Conservation (phyloP, 2,329 filamentous ascomycete species). For the Penicillium concentricum region DNA sequence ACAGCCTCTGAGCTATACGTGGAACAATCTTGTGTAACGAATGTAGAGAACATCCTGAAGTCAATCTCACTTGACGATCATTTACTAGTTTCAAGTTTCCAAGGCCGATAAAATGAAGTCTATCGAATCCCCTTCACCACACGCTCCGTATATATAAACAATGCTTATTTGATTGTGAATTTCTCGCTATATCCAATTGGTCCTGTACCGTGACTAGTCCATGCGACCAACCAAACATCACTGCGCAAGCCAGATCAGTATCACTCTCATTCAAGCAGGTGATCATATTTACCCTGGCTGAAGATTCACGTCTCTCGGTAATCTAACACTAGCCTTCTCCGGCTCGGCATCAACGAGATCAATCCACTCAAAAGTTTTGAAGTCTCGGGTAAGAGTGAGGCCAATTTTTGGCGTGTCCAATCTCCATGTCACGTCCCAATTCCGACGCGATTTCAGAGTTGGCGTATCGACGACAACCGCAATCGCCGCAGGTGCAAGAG, state of each 20-base stretch:
- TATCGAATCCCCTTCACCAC: no score
- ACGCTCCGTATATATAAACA: no score
- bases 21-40: no score
- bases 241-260: neutral
- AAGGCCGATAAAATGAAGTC: no score
- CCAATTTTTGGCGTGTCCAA: neutral
- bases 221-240: slow-evolving; percentile 1
- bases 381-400: neutral
- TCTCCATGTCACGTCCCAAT: slow-evolving; percentile 1
- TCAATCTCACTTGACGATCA: no score
- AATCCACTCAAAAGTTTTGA: neutral
- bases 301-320: neutral
- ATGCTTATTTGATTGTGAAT: neutral
- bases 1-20: no score
- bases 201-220: neutral
- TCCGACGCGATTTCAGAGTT: neutral
- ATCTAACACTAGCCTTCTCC: neutral
- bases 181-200: slow-evolving; percentile 2
- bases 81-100: no score
- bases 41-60: no score
- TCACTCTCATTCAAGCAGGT: neutral
- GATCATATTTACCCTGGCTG: neutral
- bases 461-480: neutral
- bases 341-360: neutral
- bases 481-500: neutral